phyloP scores from a whole-genome alignment of 495 filamentous ascomycete genomes.

The Durotheca rogersii region DNA sequence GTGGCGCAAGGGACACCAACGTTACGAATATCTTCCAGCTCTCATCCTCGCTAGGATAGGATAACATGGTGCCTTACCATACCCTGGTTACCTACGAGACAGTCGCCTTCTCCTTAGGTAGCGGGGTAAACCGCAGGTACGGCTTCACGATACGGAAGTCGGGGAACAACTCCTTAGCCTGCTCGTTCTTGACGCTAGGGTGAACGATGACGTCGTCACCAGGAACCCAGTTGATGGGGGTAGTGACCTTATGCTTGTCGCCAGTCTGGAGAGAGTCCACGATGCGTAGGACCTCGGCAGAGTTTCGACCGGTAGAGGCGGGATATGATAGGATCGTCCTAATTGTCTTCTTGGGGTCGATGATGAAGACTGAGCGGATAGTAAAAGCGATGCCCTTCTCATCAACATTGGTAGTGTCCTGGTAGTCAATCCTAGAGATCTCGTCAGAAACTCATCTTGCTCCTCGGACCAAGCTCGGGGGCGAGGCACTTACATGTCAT shows the following conservation, averaged over 20 bases:
- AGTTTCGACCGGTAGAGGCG: constrained; percentile 94
- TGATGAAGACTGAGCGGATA: constrained; percentile 98
- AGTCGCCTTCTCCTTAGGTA: constrained; percentile 52
- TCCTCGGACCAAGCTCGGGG: background rate
- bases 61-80: background rate
- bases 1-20: no score
- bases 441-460: background rate
- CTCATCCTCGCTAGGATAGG: background rate
- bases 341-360: constrained; percentile 98
- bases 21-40: no score
- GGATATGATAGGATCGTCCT: constrained; percentile 95
- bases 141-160: constrained; percentile 93
- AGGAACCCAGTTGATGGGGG: constrained; percentile 87
- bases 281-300: constrained; percentile 91
- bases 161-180: constrained; percentile 88
- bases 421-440: constrained; percentile 70
- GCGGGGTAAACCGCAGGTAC: constrained; percentile 72
- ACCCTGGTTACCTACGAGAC: constrained; percentile 8
- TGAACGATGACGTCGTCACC: constrained; percentile 96
- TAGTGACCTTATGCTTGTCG: constrained; percentile 93
- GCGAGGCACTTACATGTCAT: constrained; percentile 78
- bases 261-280: constrained; percentile 96
- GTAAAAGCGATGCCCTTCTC: constrained; percentile 96
- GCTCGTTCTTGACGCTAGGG: constrained; percentile 79
- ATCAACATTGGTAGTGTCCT: constrained; percentile 80